These are phyloP conservation scores for Fomes fomentarius DNA, from an alignment of 1,284 basidiomycete species.

Conservation along the genomic window DNA sequence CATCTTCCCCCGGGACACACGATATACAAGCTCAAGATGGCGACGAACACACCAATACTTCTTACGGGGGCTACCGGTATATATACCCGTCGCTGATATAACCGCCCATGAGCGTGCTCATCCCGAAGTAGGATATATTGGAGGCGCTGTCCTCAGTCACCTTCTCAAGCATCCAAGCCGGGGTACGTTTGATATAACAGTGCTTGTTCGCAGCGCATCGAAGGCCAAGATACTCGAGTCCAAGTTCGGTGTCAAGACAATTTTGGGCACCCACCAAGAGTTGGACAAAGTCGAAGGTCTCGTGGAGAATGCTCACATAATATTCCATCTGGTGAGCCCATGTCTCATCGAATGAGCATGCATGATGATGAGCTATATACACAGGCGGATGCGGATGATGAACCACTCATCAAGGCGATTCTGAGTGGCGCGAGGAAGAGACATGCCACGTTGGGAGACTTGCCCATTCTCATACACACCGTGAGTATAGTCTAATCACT, in stretches of 20 bases:
- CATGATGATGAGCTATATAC: too few relatives aligned
- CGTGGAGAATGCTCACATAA: conserved; percentile 22
- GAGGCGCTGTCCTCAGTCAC: conserved; percentile 27
- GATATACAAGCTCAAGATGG: too few relatives aligned
- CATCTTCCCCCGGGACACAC: too few relatives aligned
- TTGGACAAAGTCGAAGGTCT: conserved; percentile 15
- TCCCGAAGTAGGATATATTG: conserved; percentile 28
- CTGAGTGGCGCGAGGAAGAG: conserved; percentile 46
- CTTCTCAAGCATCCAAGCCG: conserved; percentile 26
- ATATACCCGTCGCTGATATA: background rate
- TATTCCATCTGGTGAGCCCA: conserved; percentile 21
- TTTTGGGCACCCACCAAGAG: conserved; percentile 26
- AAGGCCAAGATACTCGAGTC: conserved; percentile 27
- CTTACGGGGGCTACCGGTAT: conserved; percentile 16
- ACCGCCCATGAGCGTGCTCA: background rate
- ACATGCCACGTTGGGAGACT: conserved; percentile 41
- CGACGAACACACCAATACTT: conserved; percentile 1
- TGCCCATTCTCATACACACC: conserved; percentile 52
- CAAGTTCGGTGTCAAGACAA: conserved; percentile 25
- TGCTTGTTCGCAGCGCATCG: conserved; percentile 24
- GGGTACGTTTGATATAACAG: conserved; percentile 27
- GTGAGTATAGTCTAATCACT: conserved; percentile 33
- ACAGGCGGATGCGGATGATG: conserved; percentile 46
- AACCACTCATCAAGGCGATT: conserved; percentile 43
- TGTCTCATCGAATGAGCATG: too few relatives aligned